Percentiles rank a stretch among this genome's conserved stretches.
Evolutionary conservation across 495 filamentous ascomycete genomes (phyloP).

Genomic region (Penicillium odoratum): DNA sequence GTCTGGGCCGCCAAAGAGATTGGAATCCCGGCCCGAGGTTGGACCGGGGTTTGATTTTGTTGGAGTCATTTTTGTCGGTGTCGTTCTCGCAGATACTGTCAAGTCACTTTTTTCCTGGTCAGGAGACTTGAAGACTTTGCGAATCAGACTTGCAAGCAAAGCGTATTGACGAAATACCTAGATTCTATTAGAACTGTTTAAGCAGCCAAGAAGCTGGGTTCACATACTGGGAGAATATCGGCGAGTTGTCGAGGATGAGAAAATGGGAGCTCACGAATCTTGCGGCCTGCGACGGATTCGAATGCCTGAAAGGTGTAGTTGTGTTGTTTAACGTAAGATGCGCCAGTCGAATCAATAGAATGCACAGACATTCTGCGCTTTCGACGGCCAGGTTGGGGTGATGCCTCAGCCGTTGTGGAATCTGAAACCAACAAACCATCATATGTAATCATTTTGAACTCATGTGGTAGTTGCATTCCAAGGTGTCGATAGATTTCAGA

Average conservation of each 20-base stretch:
- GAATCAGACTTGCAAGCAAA: constrained; percentile 62
- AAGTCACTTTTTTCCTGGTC: constrained; percentile 17
- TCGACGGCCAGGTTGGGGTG: constrained; percentile 29
- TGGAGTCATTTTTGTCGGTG: background rate
- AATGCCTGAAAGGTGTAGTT: constrained; percentile 68
- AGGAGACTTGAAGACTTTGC: constrained; percentile 54
- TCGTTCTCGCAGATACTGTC: background rate
- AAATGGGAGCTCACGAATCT: constrained; percentile 73
- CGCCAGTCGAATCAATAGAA: constrained; percentile 37
- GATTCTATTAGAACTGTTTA: constrained; percentile 8
- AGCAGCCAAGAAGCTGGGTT: background rate
- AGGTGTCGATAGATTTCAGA: constrained; percentile 65
- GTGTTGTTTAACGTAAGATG: constrained; percentile 53
- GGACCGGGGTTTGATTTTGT: background rate
- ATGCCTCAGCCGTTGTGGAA: constrained; percentile 19
- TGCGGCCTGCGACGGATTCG: constrained; percentile 66
- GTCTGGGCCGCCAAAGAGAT: constrained; percentile 12
- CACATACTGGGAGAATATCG: constrained; percentile 63
- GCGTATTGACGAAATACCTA: constrained; percentile 72
- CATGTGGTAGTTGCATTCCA: constrained; percentile 54
- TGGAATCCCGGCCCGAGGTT: background rate
- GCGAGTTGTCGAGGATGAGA: constrained; percentile 83
- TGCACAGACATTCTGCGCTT: constrained; percentile 37
- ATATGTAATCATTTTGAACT: constrained; percentile 60
- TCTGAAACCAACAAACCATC: constrained; percentile 65